Evolutionary conservation across 2,329 filamentous ascomycete species (phyloP).

Genomic region (Acrocalymma vagum): DNA sequence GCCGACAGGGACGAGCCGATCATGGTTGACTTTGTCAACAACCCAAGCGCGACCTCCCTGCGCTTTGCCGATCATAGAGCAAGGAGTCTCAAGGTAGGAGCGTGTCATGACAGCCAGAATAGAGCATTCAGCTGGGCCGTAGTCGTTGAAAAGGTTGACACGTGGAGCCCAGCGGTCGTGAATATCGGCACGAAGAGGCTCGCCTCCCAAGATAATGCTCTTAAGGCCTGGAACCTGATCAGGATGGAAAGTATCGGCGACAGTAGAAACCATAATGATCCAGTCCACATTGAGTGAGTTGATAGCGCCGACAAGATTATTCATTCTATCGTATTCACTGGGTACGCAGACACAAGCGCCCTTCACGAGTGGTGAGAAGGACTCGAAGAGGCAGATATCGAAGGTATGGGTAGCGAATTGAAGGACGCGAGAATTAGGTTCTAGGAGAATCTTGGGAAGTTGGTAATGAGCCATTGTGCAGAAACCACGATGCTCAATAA

Average conservation of each 20-base stretch:
- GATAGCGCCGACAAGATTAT: slow-evolving; percentile 61
- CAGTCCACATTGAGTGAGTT: slow-evolving; percentile 24
- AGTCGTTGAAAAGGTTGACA: slow-evolving; percentile 20
- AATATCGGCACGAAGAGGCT: slow-evolving; percentile 10
- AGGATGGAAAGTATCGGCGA: slow-evolving; percentile 8
- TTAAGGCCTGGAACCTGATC: slow-evolving; percentile 13
- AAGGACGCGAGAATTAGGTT: slow-evolving; percentile 42
- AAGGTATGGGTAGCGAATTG: slow-evolving; percentile 67
- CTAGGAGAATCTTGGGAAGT: slow-evolving; percentile 27
- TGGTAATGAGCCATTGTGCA: slow-evolving; percentile 38
- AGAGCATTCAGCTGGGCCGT: slow-evolving; percentile 25
- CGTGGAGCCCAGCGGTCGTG: slow-evolving; percentile 14
- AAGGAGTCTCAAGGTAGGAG: slow-evolving; percentile 59
- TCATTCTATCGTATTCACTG: slow-evolving; percentile 56
- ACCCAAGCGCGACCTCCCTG: slow-evolving; percentile 24
- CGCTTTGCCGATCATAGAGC: slow-evolving; percentile 12
- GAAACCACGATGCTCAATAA: slow-evolving; percentile 67
- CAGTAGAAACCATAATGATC: slow-evolving; percentile 5
- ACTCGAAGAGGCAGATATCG: slow-evolving; percentile 63
- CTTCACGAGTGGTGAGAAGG: slow-evolving; percentile 62
- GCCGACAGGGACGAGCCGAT: slow-evolving; percentile 25
- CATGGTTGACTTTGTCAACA: slow-evolving; percentile 24
- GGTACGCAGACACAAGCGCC: slow-evolving; percentile 70
- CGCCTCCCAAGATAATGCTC: slow-evolving; percentile 17
- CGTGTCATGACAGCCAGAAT: slow-evolving; percentile 55